Evolutionary conservation across 148 eudicot genomes (phyloP).

Genomic region (Suaeda aralocaspica): DNA sequence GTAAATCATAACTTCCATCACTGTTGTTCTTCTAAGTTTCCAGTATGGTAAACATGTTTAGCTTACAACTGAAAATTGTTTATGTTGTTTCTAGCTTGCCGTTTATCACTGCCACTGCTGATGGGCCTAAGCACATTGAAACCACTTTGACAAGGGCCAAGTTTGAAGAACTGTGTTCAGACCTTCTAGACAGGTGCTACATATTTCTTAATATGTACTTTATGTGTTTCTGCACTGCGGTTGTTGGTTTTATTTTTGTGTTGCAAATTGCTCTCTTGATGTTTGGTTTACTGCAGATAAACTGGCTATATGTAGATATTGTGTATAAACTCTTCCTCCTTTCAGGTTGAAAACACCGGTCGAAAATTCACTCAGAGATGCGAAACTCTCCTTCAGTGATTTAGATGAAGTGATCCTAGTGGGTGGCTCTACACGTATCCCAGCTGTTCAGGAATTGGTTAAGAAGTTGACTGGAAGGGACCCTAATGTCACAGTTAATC

Average conservation of each 20-base stretch:
- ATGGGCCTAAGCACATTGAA: constrained; percentile 97
- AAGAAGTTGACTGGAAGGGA: constrained; percentile 88
- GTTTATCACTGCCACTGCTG: constrained; percentile 94
- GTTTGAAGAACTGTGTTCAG: constrained; percentile 92
- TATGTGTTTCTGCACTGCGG: neutral
- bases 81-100: constrained; percentile 54
- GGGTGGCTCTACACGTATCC: constrained; percentile 95
- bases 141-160: constrained; percentile 90
- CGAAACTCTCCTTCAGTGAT: constrained; percentile 78
- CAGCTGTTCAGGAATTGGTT: constrained; percentile 87
- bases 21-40: neutral
- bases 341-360: constrained; percentile 79
- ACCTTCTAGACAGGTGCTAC: constrained; percentile 80
- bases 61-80: constrained; percentile 10
- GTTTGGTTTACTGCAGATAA: neutral
- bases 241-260: neutral
- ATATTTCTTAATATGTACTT: neutral
- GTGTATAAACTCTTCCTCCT: neutral
- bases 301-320: neutral
- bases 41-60: neutral
- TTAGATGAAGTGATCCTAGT: constrained; percentile 95
- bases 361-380: constrained; percentile 82
- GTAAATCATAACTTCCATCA: constrained; percentile 25
- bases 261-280: neutral
- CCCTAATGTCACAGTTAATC: constrained; percentile 91